phyloP scores from a whole-genome alignment of 805 yeast genomes.

The Saccharomycopsis fodiens region DNA sequence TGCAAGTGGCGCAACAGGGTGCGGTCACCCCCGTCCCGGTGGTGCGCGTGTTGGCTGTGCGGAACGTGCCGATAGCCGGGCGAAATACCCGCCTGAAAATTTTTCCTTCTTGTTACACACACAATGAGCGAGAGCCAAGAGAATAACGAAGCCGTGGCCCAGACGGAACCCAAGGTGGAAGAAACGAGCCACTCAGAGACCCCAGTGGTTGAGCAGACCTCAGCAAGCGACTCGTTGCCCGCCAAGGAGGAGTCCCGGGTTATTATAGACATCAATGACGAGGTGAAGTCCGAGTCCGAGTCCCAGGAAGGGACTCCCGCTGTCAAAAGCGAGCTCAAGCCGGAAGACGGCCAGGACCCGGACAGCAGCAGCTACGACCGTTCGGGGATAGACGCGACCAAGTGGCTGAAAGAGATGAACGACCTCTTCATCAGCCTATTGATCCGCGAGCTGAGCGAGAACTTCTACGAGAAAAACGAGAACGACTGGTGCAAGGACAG shows the following conservation, averaged over 20 bases:
- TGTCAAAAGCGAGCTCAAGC: background rate
- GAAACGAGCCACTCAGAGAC: too few species aligned
- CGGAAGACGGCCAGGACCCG: background rate
- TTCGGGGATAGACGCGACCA: slow-evolving; percentile 13
- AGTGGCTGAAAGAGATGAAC: slow-evolving; percentile 20
- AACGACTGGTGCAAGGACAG: slow-evolving; percentile 18
- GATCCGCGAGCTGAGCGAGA: slow-evolving; percentile 12
- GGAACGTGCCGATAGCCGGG: background rate
- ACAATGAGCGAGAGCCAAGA: too few species aligned
- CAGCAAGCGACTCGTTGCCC: too few species aligned
- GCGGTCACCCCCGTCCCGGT: background rate
- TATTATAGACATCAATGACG: background rate
- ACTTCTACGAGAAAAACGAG: slow-evolving; percentile 16
- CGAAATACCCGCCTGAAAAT: background rate
- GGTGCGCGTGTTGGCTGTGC: background rate
- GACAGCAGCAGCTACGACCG: background rate
- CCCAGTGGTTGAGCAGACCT: too few species aligned
- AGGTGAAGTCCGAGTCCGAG: background rate
- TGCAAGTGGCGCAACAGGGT: background rate
- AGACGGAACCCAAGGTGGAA: too few species aligned
- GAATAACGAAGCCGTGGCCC: too few species aligned
- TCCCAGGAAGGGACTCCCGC: background rate
- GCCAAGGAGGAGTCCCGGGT: background rate
- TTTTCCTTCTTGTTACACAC: too few species aligned
- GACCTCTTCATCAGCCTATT: slow-evolving; percentile 15